Evolutionary conservation across 1,284 basidiomycete species (phyloP), one percentile per base, ranked within the genome.

Genomic region (Boletus subluridellus): DNA sequence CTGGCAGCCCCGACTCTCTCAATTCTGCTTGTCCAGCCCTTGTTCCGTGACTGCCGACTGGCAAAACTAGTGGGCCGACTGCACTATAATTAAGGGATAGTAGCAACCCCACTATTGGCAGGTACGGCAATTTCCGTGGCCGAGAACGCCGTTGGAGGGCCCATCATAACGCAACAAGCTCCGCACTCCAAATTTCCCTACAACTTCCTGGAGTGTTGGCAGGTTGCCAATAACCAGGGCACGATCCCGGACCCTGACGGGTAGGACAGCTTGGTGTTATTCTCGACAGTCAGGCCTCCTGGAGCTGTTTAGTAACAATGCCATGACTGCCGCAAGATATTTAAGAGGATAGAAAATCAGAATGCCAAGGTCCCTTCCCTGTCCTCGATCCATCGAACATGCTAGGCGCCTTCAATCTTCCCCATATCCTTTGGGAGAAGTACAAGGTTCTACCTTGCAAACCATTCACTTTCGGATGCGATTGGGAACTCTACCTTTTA

Each of bases 221-320:
- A 24, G 38, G 46, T 24, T 21, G 44, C 38, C 56, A 51, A 11
- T 4, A 24, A 8, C 7, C 12, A 15, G 5, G 11, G 6, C 10
- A 14, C 24, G 21, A 15, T 47, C 24, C 24, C 24, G 24, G 24
- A 24, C n/a, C 4, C 7, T 5, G 21, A 4, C 3, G 3, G 14
- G 7, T 26, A 12, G 4, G 37, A 58, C 55, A 52, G 45, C 39
- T 51, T 58, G 55, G 55, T 9, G 5, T 1, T 12, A 5, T 45
- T 30, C 3, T 26, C 8, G 34, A 42, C 17, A 3, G 7, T 24
- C 3, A 8, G 11, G 2, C 28, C 15, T 26, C 32, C 6, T 11
- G 53, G 32, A 35, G n/a, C 37, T 28, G 30, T 10, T 14, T 24
- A 24, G 24, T 24, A 24, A 24, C 2, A 26, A n/a, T 44, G n/a